A percentile compares a stretch with the other conserved stretches of the same genome.
These are phyloP conservation scores for Nitzschia sp. DNA, from an alignment of 108 stramenopile genomes.

Conservation along the genomic window DNA sequence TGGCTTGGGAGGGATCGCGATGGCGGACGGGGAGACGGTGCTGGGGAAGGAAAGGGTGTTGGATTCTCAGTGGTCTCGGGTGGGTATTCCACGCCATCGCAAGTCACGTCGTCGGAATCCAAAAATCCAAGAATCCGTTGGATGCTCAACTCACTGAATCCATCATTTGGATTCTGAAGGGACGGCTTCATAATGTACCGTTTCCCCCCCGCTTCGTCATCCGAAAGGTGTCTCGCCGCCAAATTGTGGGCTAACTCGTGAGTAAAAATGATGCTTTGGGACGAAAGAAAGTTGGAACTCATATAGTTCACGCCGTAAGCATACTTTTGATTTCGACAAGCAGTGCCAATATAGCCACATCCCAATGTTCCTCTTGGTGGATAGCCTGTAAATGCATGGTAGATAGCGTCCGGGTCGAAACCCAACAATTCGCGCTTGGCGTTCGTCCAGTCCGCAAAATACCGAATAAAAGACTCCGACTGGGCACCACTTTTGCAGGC, in stretches of 20 bases:
- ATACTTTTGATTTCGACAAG: neutral
- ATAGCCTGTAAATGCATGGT: constrained; percentile 10
- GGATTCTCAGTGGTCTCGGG: neutral
- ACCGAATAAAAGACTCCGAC: constrained; percentile 1
- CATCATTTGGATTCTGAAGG: constrained; percentile 5
- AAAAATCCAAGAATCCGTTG: neutral
- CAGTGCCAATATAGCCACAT: constrained; percentile 12
- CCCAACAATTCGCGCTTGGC: neutral
- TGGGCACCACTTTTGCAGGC: constrained; percentile 3
- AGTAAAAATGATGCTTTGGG: constrained; percentile 13
- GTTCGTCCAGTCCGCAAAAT: constrained; percentile 12
- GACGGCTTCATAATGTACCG: constrained; percentile 14
- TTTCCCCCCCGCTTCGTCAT: neutral
- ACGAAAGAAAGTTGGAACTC: constrained; percentile 9
- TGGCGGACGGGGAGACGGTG: neutral
- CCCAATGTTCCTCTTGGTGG: constrained; percentile 5
- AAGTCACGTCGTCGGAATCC: constrained; percentile 12
- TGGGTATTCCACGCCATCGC: neutral
- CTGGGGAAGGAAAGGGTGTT: neutral
- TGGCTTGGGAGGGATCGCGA: neutral
- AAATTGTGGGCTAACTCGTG: constrained; percentile 21
- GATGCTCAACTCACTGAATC: neutral
- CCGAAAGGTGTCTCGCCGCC: constrained; percentile 1
- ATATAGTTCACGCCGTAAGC: constrained; percentile 15
- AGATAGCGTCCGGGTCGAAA: constrained; percentile 7